Evolutionary conservation across 257 asterid genomes (phyloP), one percentile per base, ranked within the genome.

Genomic region (Scutellaria minor): DNA sequence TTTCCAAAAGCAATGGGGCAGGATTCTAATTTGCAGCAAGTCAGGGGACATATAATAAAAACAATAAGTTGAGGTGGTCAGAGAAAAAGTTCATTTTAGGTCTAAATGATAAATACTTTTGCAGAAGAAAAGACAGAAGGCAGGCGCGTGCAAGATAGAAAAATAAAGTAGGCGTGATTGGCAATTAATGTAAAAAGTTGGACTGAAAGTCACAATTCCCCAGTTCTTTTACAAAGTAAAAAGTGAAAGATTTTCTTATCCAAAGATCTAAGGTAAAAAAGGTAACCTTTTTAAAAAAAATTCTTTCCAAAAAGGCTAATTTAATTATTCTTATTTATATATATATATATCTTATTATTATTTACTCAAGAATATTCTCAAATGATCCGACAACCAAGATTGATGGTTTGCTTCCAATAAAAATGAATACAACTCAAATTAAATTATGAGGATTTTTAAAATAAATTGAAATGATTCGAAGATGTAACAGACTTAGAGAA

Each of bases 171-270:
- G 70, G 72, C 82, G 81, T 75, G 80, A 73, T 73, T 45, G 78
- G 78, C 78, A 78, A 76, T 78, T 67, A 85, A 80, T 82, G 84
- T 76, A 74, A 73, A 85, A 85, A 78, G 85, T 74, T 67, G 85
- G 62, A 53, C 46, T 52, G 18, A 27, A 66, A 71, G 15, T 66
- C 63, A 13, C 66, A 35, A 14, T 46, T 59, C 40, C n/a, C 20
- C 53, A 53, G 15, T 27, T 7, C 68, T 57, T 65, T 65, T 46
- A 31, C n/a, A 42, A 64, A 53, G 72, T 72, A 13, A 72, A 72
- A 56, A 52, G 12, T 9, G 31, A 59, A 60, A 40, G 69, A 39
- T 71, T 48, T 71, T 71, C 48, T 71, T 35, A 51, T 60, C 12
- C 15, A 55, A 47, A 59, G 68, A 70, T 31, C 11, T 57, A 47